These are phyloP conservation scores for Breviolum minutum DNA, from an alignment of 73 alveolate species.

Conservation along the genomic window DNA sequence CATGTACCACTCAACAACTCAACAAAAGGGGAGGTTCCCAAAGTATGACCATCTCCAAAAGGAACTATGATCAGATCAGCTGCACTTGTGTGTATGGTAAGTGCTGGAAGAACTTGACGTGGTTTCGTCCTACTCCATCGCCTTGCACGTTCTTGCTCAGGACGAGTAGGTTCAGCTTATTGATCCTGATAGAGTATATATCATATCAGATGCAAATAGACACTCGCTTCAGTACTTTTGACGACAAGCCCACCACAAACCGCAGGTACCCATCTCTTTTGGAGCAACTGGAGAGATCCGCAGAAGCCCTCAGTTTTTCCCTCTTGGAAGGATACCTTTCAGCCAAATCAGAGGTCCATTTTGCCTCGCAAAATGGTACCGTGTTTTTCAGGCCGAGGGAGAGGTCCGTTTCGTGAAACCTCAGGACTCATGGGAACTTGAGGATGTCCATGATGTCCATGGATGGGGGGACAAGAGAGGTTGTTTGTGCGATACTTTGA, in stretches of 20 bases:
- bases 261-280: conserved; percentile 52
- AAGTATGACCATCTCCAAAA: no score
- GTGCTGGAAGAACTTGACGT: neutral
- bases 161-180: neutral
- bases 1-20: no score
- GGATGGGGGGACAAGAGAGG: neutral
- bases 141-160: no score
- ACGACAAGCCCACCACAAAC: no score
- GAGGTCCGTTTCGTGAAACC: conserved; percentile 35
- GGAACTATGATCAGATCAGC: no score
- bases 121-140: no score
- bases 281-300: conserved; percentile 43
- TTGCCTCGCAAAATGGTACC: neutral
- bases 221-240: neutral
- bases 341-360: neutral
- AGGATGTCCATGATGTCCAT: neutral
- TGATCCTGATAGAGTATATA: no score
- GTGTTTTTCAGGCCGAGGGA: conserved; percentile 8
- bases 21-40: no score
- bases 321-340: neutral
- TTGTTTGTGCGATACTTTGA: no score
- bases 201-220: neutral
- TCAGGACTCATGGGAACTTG: neutral
- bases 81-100: neutral
- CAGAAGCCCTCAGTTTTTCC: neutral